phyloP scores from a whole-genome alignment of 2,329 filamentous ascomycete species.

The Penicillium thymicola region DNA sequence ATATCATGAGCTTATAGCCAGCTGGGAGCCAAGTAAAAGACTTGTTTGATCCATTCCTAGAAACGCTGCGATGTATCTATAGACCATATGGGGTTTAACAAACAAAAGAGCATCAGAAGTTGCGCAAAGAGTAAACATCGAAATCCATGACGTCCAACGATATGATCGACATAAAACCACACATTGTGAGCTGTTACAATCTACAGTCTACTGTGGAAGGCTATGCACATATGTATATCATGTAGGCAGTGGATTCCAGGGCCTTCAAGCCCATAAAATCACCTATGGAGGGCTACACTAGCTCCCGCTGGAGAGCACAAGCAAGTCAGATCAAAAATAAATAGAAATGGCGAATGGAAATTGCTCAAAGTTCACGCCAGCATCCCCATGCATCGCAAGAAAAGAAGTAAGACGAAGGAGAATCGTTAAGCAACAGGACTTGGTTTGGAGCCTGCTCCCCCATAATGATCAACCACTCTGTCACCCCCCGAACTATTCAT shows the following conservation, averaged over 20 bases:
- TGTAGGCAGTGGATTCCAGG: constrained; percentile 11
- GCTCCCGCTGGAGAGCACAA: constrained; percentile 34
- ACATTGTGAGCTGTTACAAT: neutral
- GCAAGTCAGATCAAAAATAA: constrained; percentile 10
- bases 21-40: no score
- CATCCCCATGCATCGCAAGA: constrained; percentile 34
- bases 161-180: neutral
- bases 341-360: constrained; percentile 17
- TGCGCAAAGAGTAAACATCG: neutral
- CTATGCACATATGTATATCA: neutral
- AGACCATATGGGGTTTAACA: neutral
- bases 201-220: neutral
- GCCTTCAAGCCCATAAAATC: neutral
- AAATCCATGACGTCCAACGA: no score
- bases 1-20: neutral
- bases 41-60: neutral
- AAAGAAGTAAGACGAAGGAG: constrained; percentile 13
- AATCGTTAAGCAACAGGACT: constrained; percentile 26
- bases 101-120: neutral
- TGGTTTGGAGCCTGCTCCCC: constrained; percentile 9
- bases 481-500: constrained; percentile 54
- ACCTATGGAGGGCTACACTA: constrained; percentile 26
- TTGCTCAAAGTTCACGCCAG: constrained; percentile 24
- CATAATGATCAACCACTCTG: constrained; percentile 13
- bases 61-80: neutral